A percentile compares a stretch with the other conserved stretches of the same genome.
These are phyloP conservation scores for Hypericum perforatum DNA, from an alignment of 345 rosid genomes.

Conservation along the genomic window DNA sequence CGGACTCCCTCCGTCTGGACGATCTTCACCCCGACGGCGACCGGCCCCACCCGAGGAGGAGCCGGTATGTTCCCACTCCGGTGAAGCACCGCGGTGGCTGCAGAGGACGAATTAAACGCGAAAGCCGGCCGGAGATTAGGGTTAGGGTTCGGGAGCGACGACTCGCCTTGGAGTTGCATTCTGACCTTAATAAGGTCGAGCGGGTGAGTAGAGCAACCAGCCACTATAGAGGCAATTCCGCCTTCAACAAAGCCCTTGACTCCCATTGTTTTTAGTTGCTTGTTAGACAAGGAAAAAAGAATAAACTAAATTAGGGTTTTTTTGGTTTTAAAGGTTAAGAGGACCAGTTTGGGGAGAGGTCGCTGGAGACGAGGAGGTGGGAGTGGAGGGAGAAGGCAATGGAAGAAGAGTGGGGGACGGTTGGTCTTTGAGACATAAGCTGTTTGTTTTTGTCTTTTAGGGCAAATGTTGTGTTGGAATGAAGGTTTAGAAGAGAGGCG, in stretches of 20 bases:
- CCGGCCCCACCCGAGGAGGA: background rate
- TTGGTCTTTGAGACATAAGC: background rate
- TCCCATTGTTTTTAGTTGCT: background rate
- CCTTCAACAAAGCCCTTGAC: conserved; percentile 2
- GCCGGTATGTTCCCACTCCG: background rate
- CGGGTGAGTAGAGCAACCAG: conserved; percentile 3
- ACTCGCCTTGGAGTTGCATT: conserved; percentile 1
- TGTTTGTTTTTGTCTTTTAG: background rate
- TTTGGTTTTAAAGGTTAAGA: background rate
- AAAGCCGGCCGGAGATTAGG: conserved; percentile 1
- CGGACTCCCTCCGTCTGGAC: background rate
- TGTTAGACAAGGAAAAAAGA: background rate
- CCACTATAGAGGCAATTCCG: conserved; percentile 2
- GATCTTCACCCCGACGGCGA: conserved; percentile 5
- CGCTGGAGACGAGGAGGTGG: conserved; percentile 2
- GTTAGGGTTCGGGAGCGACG: background rate
- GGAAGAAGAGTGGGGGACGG: background rate
- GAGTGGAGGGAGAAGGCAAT: background rate
- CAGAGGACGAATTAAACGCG: background rate
- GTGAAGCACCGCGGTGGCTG: background rate
- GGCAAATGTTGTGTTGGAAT: too few species aligned
- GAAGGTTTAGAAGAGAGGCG: too few species aligned
- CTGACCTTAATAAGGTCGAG: conserved; percentile 3
- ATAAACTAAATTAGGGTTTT: background rate
- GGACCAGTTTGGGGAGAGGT: background rate